Base-by-base conservation (phyloP, 192 early-diverging fungal species). In the Linnemannia schmuckeri region DNA sequence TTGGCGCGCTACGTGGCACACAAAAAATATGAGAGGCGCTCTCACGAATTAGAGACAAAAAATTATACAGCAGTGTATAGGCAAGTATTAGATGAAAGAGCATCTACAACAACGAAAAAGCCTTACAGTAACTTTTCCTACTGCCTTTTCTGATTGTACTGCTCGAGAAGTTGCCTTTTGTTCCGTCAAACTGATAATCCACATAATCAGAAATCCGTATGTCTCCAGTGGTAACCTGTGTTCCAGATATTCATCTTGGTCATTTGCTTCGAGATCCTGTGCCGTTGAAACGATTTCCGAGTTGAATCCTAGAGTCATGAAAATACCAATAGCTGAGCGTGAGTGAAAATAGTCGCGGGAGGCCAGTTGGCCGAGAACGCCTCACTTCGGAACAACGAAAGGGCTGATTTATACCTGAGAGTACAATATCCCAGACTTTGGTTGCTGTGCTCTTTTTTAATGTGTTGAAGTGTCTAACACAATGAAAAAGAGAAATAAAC, bases 141-240 rank as follows among this genome's bases (percentile, higher is more conserved):
- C 42, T 0, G 84, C 42, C 18, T 77, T 88, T 41, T 81, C 88
- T 37, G 61, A 75, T 84, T 75, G 77, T 80, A 42, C 87, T 54
- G 57, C 78, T 72, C 88, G 94, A 77, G 84, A 90, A 12, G 87
- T 75, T 13, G 88, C 88, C 52, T 91, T 91, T 20, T 92, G 91
- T 84, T 96, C 95, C 68, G 92, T 94, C 10, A 90, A 81, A 68
- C 92, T 91, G 49, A 98, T 88, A 20, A 95, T 88, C 97, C 97
- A 98, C 76, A 95, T 93, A 70, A 97, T 88, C 69, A 97, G 72
- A 78, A 96, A 98, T 6, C 94, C 94, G 76, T 97, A 98, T 78
- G 96, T 91, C 87, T 98, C 96, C 10, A 98, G 89, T 9, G 92
- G 87, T 18, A 88, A 78, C 17, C 92, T 89, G 83, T 97, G 94